Conservation (phyloP, 352 stramenopile species). For the Elongisporangium anandrum region DNA sequence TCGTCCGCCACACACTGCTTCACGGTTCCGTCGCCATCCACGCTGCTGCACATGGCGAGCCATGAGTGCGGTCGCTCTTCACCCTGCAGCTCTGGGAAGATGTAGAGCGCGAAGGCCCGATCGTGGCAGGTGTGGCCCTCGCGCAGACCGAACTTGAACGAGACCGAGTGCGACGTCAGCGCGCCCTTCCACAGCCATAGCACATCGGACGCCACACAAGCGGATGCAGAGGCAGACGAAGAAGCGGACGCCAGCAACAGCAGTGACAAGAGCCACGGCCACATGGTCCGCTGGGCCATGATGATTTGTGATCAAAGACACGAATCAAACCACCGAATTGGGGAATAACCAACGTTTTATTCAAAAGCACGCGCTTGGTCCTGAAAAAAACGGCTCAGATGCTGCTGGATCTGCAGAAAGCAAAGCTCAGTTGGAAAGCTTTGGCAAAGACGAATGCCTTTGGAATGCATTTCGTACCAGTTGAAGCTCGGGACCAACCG, state of each 20-base stretch:
- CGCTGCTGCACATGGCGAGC: slow-evolving; percentile 26
- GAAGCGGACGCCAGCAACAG: slow-evolving; percentile 8
- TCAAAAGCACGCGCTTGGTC: slow-evolving; percentile 23
- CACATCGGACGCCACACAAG: slow-evolving; percentile 41
- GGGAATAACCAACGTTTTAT: slow-evolving; percentile 13
- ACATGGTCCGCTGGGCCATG: background rate
- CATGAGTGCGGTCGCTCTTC: slow-evolving; percentile 46
- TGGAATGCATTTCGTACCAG: slow-evolving; percentile 11
- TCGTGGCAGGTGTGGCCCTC: slow-evolving; percentile 41
- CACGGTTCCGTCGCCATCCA: slow-evolving; percentile 31
- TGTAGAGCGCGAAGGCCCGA: slow-evolving; percentile 52
- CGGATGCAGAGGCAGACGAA: background rate
- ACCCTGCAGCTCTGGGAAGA: slow-evolving; percentile 34
- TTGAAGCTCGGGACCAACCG: slow-evolving; percentile 36
- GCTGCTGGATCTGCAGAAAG: slow-evolving; percentile 9
- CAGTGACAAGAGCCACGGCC: slow-evolving; percentile 9
- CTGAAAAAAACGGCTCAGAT: slow-evolving; percentile 20
- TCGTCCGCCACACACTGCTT: slow-evolving; percentile 43
- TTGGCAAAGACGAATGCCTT: background rate
- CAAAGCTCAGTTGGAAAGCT: background rate
- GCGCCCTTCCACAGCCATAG: slow-evolving; percentile 74
- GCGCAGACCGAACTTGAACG: slow-evolving; percentile 68
- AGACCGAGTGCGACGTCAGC: slow-evolving; percentile 55
- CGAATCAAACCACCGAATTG: background rate
- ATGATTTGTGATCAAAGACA: slow-evolving; percentile 1